A percentile compares a stretch with the other conserved stretches of the same genome.
Evolutionary conservation across 2,329 filamentous ascomycete genomes (phyloP).

Genomic region (Aureobasidium leucospermi): DNA sequence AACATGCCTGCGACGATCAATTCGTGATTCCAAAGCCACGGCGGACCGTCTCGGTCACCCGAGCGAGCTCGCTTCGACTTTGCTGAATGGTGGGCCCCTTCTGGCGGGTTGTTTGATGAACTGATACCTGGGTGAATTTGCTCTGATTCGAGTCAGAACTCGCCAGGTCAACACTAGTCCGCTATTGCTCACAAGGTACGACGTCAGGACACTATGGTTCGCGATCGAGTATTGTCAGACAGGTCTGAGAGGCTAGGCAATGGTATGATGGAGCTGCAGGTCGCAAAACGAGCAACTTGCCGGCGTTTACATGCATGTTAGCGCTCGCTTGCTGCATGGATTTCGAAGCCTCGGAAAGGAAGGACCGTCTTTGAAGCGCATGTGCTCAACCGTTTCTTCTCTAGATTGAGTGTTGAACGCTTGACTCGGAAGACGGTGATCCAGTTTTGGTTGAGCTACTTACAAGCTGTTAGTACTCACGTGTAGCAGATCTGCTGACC

Average conservation of each 20-base stretch:
- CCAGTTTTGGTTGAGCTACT: background rate
- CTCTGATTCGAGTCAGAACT: background rate
- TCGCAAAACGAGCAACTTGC: background rate
- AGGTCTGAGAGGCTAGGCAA: too few species aligned
- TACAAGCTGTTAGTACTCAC: background rate
- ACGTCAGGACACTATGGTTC: background rate
- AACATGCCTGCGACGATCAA: conserved; percentile 10
- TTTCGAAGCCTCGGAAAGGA: background rate
- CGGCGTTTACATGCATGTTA: background rate
- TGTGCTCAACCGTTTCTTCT: background rate
- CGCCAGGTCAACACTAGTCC: background rate
- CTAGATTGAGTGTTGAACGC: background rate
- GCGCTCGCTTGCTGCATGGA: too few species aligned
- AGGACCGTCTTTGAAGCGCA: background rate
- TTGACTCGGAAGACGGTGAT: background rate
- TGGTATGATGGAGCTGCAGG: background rate
- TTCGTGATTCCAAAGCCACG: background rate
- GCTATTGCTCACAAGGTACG: too few species aligned
- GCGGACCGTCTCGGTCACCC: background rate
- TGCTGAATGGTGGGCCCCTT: background rate
- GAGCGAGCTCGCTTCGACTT: conserved; percentile 4
- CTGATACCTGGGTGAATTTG: background rate
- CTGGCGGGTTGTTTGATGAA: background rate
- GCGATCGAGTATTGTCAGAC: too few species aligned
- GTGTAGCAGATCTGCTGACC: background rate